Conservation (phyloP, 176 grass and related monocot species). For the Phoenix dactylifera region DNA sequence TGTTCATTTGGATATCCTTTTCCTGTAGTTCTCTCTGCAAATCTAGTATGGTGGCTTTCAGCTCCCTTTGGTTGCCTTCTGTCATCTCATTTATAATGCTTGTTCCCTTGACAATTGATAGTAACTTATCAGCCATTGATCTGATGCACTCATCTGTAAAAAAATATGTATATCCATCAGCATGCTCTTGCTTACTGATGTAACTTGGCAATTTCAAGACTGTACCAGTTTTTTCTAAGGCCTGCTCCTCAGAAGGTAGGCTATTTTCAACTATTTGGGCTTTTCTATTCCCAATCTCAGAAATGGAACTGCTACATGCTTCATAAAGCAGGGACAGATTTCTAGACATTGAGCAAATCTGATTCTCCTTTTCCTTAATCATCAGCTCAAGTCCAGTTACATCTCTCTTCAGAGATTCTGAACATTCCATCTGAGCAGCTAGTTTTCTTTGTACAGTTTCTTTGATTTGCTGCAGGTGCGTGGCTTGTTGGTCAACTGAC, state of each 20-base stretch:
- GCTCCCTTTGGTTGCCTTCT: constrained; percentile 61
- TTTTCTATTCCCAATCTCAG: constrained; percentile 49
- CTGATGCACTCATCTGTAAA: constrained; percentile 44
- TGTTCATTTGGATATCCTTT: constrained; percentile 70
- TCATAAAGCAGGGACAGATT: constrained; percentile 68
- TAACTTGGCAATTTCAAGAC: constrained; percentile 1
- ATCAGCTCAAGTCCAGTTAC: constrained; percentile 35
- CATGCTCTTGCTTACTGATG: constrained; percentile 8
- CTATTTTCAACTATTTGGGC: constrained; percentile 14
- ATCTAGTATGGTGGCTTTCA: constrained; percentile 58
- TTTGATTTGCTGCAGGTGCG: constrained; percentile 46
- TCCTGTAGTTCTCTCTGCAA: constrained; percentile 73
- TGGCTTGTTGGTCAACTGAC: constrained; percentile 54
- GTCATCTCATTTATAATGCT: constrained; percentile 16
- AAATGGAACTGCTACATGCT: constrained; percentile 56
- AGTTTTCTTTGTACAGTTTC: constrained; percentile 36
- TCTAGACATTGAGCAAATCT: constrained; percentile 34
- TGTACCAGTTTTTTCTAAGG: background rate
- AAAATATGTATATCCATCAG: constrained; percentile 21
- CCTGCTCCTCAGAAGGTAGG: background rate
- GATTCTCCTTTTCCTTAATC: constrained; percentile 54
- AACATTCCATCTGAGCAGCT: constrained; percentile 36
- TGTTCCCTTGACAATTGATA: constrained; percentile 30
- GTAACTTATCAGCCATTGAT: constrained; percentile 50
- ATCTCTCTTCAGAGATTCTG: constrained; percentile 47